Base-by-base conservation (phyloP, 75 land plant genomes). In the Adiantum capillusveneris region DNA sequence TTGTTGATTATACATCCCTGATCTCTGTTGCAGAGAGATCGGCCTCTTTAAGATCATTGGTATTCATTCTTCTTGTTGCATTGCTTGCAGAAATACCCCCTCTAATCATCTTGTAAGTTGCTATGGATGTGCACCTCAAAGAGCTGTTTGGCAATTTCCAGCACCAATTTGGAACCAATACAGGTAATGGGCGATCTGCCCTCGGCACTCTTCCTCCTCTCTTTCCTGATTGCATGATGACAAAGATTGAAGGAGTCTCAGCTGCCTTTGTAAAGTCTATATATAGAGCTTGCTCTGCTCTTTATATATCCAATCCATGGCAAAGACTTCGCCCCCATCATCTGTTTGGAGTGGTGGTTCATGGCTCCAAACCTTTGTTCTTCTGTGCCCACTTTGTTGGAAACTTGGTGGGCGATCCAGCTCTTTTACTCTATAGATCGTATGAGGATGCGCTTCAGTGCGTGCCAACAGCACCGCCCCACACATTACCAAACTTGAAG, bases 51-150 rank as follows among this genome's bases (percentile, higher is more conserved):
- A n/a, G n/a, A n/a, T n/a, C n/a, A n/a, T n/a, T n/a, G n/a, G n/a
- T n/a, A n/a, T n/a, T n/a, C n/a, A n/a, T n/a, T n/a, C n/a, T n/a
- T n/a, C n/a, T n/a, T n/a, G n/a, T n/a, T n/a, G n/a, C n/a, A n/a
- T n/a, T n/a, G n/a, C n/a, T n/a, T n/a, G n/a, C n/a, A n/a, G n/a
- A n/a, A n/a, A n/a, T n/a, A n/a, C n/a, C n/a, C n/a, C n/a, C n/a
- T n/a, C n/a, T n/a, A n/a, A n/a, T n/a, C n/a, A n/a, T n/a, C n/a
- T n/a, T n/a, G n/a, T n/a, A n/a, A n/a, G n/a, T n/a, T n/a, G n/a
- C n/a, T n/a, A 84, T 84, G 88, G 88, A 84, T 52, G 63, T 53
- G 46, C 88, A 84, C 60, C 60, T 84, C 62, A 73, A 65, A 55
- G 84, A 65, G 58, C 66, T 84, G 26, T 81, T 84, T 63, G 76